These are phyloP conservation scores for Hymenoscyphus albidus DNA, from an alignment of 2,329 filamentous ascomycete genomes.

Conservation along the genomic window DNA sequence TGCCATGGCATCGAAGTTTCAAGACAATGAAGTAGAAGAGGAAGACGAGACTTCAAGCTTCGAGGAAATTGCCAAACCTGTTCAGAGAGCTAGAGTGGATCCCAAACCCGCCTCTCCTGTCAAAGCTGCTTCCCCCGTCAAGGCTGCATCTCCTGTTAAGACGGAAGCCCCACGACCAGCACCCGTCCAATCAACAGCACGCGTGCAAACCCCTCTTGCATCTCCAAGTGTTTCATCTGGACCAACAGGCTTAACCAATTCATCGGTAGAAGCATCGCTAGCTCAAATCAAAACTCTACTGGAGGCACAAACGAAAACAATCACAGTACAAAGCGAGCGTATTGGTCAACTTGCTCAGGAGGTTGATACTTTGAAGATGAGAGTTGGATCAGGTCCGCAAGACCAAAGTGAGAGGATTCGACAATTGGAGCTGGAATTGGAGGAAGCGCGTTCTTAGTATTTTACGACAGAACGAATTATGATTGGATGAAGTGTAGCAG, in stretches of 20 bases:
- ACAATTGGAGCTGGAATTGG: constrained; percentile 64
- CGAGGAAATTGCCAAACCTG: constrained; percentile 76
- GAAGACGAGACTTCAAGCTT: constrained; percentile 69
- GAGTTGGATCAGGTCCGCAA: constrained; percentile 53
- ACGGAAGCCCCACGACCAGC: constrained; percentile 33
- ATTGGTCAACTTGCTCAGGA: constrained; percentile 67
- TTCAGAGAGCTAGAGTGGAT: constrained; percentile 50
- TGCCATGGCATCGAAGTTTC: constrained; percentile 79
- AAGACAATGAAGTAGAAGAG: constrained; percentile 65
- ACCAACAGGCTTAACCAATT: constrained; percentile 36
- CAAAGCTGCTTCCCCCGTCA: constrained; percentile 36
- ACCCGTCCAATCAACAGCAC: constrained; percentile 24
- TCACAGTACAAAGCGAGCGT: constrained; percentile 72
- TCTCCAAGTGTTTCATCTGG: constrained; percentile 36
- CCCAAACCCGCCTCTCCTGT: constrained; percentile 43
- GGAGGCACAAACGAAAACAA: constrained; percentile 71
- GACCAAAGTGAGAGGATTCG: constrained; percentile 66
- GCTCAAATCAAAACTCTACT: constrained; percentile 74
- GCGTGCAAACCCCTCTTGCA: constrained; percentile 20
- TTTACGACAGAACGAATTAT: constrained; percentile 6
- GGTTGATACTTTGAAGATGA: constrained; percentile 77
- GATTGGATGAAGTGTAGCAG: constrained; percentile 13
- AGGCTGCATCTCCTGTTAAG: constrained; percentile 31
- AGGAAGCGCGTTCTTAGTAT: constrained; percentile 52
- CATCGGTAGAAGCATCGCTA: constrained; percentile 61